These are phyloP conservation scores for Dorcoceras hygrometricum DNA, from an alignment of 257 asterid species.

Conservation along the genomic window DNA sequence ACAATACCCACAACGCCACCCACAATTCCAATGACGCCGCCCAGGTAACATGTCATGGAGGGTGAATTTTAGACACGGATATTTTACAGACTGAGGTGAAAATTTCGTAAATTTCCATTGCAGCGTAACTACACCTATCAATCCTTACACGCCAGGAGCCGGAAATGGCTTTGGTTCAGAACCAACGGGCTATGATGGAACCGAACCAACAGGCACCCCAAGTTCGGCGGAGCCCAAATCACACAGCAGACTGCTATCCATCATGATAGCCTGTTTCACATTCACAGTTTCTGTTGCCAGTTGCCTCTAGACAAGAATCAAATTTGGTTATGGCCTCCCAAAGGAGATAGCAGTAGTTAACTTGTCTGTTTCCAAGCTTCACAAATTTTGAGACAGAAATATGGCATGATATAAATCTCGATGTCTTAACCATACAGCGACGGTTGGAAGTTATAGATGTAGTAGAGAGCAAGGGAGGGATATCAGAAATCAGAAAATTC, in stretches of 20 bases:
- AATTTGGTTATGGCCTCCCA: conserved; percentile 35
- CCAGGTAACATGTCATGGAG: conserved; percentile 55
- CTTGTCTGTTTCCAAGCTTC: conserved; percentile 38
- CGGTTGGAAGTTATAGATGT: conserved; percentile 38
- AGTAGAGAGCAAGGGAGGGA: conserved; percentile 52
- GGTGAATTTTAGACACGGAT: background rate
- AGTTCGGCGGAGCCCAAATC: conserved; percentile 48
- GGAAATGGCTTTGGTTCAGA: conserved; percentile 38
- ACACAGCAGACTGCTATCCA: conserved; percentile 34
- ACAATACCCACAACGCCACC: conserved; percentile 43
- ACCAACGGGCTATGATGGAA: conserved; percentile 60
- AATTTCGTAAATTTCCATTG: conserved; percentile 27
- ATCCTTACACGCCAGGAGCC: conserved; percentile 55
- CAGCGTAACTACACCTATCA: conserved; percentile 69
- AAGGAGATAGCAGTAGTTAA: conserved; percentile 34
- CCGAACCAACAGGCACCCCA: conserved; percentile 76
- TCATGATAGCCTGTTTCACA: conserved; percentile 36
- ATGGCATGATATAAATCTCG: conserved; percentile 34
- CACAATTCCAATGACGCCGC: conserved; percentile 52
- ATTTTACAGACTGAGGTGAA: conserved; percentile 6
- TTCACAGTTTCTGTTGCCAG: conserved; percentile 37
- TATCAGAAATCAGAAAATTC: conserved; percentile 29
- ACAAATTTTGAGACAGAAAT: conserved; percentile 45
- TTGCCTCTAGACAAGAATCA: conserved; percentile 41
- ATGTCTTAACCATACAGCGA: conserved; percentile 43